These are phyloP conservation scores for Apophysomyces ossiformis DNA, from an alignment of 371 early-diverging fungal genomes.

Conservation along the genomic window DNA sequence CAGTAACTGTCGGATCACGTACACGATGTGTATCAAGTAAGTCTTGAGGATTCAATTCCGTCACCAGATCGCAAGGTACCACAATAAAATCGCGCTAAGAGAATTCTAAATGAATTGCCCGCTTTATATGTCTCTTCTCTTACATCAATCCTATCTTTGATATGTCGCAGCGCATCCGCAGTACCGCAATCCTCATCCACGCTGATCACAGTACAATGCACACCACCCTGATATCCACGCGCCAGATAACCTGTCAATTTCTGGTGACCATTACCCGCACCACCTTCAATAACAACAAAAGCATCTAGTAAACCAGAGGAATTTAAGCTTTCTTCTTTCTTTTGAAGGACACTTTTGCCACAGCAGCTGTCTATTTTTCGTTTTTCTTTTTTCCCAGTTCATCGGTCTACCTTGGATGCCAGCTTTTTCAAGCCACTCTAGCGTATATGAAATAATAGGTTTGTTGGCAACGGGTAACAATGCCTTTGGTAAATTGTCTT, in stretches of 20 bases:
- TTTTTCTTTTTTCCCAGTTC: too few relatives aligned
- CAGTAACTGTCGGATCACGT: conserved; percentile 76
- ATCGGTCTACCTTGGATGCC: conserved; percentile 74
- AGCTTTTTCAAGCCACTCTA: conserved; percentile 92
- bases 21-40: conserved; percentile 83
- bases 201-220: conserved; percentile 62
- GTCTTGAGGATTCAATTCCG: conserved; percentile 80
- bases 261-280: conserved; percentile 41
- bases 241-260: conserved; percentile 73
- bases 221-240: conserved; percentile 72
- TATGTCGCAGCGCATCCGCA: conserved; percentile 82
- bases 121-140: neutral
- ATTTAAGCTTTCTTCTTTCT: neutral
- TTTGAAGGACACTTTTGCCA: too few relatives aligned
- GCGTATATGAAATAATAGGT: conserved; percentile 89
- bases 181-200: conserved; percentile 81
- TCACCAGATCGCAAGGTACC: conserved; percentile 86
- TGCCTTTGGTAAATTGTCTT: conserved; percentile 86
- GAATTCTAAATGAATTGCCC: neutral
- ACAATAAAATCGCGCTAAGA: conserved; percentile 87
- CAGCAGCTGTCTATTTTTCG: too few relatives aligned
- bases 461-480: conserved; percentile 91
- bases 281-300: conserved; percentile 70
- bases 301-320: conserved; percentile 60
- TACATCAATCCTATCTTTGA: conserved; percentile 82